Evolutionary conservation across 116 monocot genomes (phyloP).

Genomic region (Posidonia oceanica): DNA sequence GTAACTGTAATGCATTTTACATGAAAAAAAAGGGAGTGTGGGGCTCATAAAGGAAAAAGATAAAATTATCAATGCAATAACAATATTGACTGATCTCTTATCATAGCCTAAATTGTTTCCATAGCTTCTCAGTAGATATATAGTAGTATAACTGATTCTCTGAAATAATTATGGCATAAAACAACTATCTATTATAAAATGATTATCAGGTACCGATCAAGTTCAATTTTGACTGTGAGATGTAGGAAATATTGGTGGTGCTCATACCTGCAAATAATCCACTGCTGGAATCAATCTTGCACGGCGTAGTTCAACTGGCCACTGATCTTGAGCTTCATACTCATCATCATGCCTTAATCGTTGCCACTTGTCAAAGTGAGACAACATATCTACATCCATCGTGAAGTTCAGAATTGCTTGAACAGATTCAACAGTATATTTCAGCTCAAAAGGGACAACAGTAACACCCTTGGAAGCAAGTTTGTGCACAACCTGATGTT

Average conservation of each 20-base stretch:
- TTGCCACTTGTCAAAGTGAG: constrained; percentile 91
- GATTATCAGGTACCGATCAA: no score
- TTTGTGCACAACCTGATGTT: constrained; percentile 50
- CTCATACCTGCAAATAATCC: constrained; percentile 70
- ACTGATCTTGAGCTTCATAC: constrained; percentile 86
- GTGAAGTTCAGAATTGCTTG: constrained; percentile 81
- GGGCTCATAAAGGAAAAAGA: no score
- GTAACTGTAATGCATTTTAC: no score
- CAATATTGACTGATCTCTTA: no score
- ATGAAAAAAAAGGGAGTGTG: no score
- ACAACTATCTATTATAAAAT: no score
- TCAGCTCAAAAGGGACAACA: constrained; percentile 69
- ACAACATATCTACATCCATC: constrained; percentile 86
- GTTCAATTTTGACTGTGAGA: background rate
- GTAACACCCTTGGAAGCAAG: constrained; percentile 65
- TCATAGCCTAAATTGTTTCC: no score
- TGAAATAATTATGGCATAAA: no score
- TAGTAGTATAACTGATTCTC: no score
- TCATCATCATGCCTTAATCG: constrained; percentile 41
- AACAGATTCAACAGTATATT: constrained; percentile 59
- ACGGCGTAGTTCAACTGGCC: constrained; percentile 87
- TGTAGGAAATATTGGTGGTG: background rate
- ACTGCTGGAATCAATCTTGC: constrained; percentile 81
- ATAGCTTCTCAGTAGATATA: no score
- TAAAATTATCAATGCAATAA: no score